Base-by-base conservation (phyloP, 805 yeast genomes). In the Sugiyamaella floridensis region DNA sequence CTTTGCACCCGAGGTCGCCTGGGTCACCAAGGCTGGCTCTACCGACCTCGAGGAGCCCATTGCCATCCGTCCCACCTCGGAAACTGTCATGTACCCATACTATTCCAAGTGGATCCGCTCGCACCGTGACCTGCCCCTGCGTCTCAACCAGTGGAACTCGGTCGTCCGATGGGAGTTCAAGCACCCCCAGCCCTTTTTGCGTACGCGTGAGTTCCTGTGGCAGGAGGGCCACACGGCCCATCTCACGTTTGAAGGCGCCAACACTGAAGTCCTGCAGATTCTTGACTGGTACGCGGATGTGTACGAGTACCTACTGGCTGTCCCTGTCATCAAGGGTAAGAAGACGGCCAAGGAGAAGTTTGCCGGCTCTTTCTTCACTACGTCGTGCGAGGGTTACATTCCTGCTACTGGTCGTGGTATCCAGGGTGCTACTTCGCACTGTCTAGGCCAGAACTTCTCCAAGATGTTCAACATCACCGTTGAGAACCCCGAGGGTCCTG, bases 111-210 rank as follows among this genome's bases (percentile, higher is more conserved):
- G 99, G 99, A 85, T 93, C 67, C 86, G 97, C 73, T 90, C 98
- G 29, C 95, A 93, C 76, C 86, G 99, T 73, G 99, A 93, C 71
- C 80, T 95, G 69, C 99, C 99, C 57, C 78, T 93, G 73, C 87
- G 86, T 66, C 80, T 93, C 67, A 93, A 93, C 77, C 99, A 93
- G 76, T 93, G 99, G 99, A 95, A 95, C 76, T 90, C 97, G 16
- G 99, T 93, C 45, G 99, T 93, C 48, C 86, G 99, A 78, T 93
- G 99, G 99, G 99, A 93, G 75, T 93, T 93, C 76, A 93, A 93
- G 78, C 98, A 93, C 72, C 99, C 99, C 54, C 99, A 93, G 76
- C 99, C 99, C 48, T 93, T 93, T 73, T 76, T 93, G 68, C 86
- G 99, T 80, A 95, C 99, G 12, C 86, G 99, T 76, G 99, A 93